Base-by-base conservation (phyloP, 139 green algal genomes). In the Desmodesmus armatus region DNA sequence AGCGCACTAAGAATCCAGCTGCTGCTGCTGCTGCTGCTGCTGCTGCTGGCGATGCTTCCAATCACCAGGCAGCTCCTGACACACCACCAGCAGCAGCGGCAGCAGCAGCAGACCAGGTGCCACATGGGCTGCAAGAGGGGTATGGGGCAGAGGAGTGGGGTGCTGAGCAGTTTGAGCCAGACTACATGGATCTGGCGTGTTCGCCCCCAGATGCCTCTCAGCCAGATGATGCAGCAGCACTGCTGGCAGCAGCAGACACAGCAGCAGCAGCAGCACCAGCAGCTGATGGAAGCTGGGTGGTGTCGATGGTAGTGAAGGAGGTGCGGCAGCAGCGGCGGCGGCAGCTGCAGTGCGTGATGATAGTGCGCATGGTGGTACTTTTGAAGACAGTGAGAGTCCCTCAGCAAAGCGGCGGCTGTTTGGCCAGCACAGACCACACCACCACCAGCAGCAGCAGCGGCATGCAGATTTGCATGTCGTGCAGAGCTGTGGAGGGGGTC, bases 71-170 rank as follows among this genome's bases (percentile, higher is more conserved):
- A 44, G 44, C 43, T 72, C 11, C 15, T 41, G 62, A 9, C 62
- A 72, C 40, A 29, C 73, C 41, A 37, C 44, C 62, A 84, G 78
- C 62, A 84, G 47, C 62, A 77, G 78, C 47, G 3, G 53, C 23
- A 67, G 47, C 15, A 19, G 71, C 63, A 19, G 35, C 37, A 58
- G 76, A 43, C 21, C 31, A 35, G 55, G 40, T 11, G 23, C 25
- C 60, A 75, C 58, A 58, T n/a, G n/a, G n/a, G n/a, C n/a, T n/a
- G n/a, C n/a, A n/a, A n/a, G n/a, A n/a, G n/a, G n/a, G n/a, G n/a
- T n/a, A n/a, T n/a, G n/a, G n/a, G n/a, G n/a, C n/a, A n/a, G n/a
- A n/a, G n/a, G n/a, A n/a, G n/a, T n/a, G n/a, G n/a, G n/a, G n/a
- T n/a, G n/a, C n/a, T n/a, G n/a, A n/a, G n/a, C n/a, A n/a, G n/a